Conservation (phyloP, 192 early-diverging fungal species). For the Backusella morwellensis region DNA sequence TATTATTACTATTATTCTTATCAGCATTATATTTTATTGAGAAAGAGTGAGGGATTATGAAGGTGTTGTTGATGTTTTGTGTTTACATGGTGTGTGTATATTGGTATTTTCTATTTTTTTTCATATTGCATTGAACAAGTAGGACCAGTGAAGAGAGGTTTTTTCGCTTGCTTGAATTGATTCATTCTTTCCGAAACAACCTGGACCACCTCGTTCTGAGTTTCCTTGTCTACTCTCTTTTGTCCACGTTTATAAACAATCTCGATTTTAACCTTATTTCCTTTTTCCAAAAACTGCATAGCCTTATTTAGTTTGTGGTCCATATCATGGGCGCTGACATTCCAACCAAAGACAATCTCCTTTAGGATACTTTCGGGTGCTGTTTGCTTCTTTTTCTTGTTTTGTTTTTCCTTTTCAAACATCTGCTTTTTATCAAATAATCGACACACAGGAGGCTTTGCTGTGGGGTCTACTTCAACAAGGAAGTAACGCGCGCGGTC, state of each 20-base stretch:
- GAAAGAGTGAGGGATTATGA: background rate
- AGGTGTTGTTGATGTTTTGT: background rate
- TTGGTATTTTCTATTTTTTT: conserved; percentile 10
- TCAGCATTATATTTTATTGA: background rate
- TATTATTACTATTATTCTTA: background rate
- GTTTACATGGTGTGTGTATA: background rate
- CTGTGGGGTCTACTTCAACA: conserved; percentile 42
- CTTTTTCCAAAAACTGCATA: conserved; percentile 49
- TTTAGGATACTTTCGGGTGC: conserved; percentile 36
- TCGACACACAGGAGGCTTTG: conserved; percentile 48
- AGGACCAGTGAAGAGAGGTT: conserved; percentile 1
- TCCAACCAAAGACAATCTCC: conserved; percentile 52
- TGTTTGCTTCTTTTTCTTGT: conserved; percentile 41
- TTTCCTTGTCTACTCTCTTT: conserved; percentile 22
- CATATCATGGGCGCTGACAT: conserved; percentile 48
- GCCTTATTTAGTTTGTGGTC: conserved; percentile 47
- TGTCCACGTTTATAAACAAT: conserved; percentile 47
- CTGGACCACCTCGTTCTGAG: conserved; percentile 39
- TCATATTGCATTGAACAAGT: conserved; percentile 23
- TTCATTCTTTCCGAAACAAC: conserved; percentile 34
- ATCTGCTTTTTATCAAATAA: conserved; percentile 47
- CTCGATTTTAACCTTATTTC: conserved; percentile 46
- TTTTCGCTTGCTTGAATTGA: conserved; percentile 15
- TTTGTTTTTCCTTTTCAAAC: conserved; percentile 51
- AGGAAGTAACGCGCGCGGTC: conserved; percentile 46